Base-by-base conservation (phyloP, 805 yeast species). In the Limtongia smithiae region DNA sequence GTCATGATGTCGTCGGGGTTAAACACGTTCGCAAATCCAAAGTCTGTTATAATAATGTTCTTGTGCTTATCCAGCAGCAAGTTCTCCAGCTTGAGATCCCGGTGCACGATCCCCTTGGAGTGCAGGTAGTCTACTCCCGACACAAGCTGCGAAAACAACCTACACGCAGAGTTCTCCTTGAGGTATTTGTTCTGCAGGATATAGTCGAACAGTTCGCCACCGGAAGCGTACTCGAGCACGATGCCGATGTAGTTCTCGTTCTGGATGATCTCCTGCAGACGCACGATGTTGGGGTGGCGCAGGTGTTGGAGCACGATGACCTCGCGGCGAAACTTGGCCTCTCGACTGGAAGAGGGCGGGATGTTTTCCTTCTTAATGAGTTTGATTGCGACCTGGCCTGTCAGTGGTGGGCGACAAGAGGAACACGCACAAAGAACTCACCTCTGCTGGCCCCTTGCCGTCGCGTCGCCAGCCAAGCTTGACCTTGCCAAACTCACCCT, bases 401-500 rank as follows among this genome's bases (percentile, higher is more conserved):
- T 24, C 12, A 7, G 21, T 9, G 18, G 15, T 22, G 32, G n/a
- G 18, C n/a, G 14, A 25, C 30, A 21, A 17, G 20, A 31, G n/a
- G 25, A 3, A 32, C 4, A 32, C 12, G 7, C 1, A 31, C 12
- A 34, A 22, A 7, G 1, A 24, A 24, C 46, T 46, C 18, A 51
- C 80, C 79, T 63, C 79, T 71, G 66, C 67, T 24, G 68, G 68
- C 46, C 45, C 60, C 28, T 61, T 58, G 17, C 88, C 89, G 60
- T 82, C 90, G 65, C 85, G 86, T 52, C 95, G 76, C 97, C 97
- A 91, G 12, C 97, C 97, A 20, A 93, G 73, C 66, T 91, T 93
- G 50, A 93, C 98, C 68, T 93, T 91, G 51, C 98, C 98, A 68
- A 93, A 93, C 65, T 93, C 98, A 41, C 98, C 98, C 69, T 93